A percentile compares a stretch with the other conserved stretches of the same genome.
Evolutionary conservation across 306 rosid genomes (phyloP).

Genomic region (Lotus japonicus): DNA sequence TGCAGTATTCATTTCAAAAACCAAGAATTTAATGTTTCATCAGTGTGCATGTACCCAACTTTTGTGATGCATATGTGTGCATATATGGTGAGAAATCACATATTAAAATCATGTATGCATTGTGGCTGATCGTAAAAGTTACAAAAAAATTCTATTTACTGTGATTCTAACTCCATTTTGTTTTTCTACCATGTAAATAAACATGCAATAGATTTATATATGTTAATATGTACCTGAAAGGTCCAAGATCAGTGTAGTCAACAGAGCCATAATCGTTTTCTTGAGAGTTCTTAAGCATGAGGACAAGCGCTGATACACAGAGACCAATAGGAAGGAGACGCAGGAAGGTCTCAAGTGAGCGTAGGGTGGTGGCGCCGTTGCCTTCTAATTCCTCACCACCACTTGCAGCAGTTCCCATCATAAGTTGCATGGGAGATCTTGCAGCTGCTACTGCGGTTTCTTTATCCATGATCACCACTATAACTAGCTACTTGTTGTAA

Average conservation of each 20-base stretch:
- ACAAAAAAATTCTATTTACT: too few species aligned
- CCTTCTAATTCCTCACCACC: conserved; percentile 10
- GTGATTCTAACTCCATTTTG: too few species aligned
- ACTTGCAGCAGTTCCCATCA: background rate
- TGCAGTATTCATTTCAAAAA: conserved; percentile 16
- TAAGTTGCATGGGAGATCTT: conserved; percentile 29
- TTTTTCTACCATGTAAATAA: too few species aligned
- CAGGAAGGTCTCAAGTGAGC: conserved; percentile 64
- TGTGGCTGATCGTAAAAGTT: too few species aligned
- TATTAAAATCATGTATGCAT: too few species aligned
- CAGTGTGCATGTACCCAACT: too few species aligned
- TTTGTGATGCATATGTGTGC: too few species aligned
- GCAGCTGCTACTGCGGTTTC: background rate
- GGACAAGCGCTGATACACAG: conserved; percentile 66
- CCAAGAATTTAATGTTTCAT: too few species aligned
- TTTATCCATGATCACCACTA: conserved; percentile 17
- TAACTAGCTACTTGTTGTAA: too few species aligned
- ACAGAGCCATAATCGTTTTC: conserved; percentile 58
- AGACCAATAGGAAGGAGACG: conserved; percentile 70
- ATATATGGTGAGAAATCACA: too few species aligned
- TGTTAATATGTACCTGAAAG: conserved; percentile 68
- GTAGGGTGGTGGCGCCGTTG: conserved; percentile 20
- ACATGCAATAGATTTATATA: too few species aligned
- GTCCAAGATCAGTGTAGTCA: conserved; percentile 60
- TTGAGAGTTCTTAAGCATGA: conserved; percentile 80